These are phyloP conservation scores for Mortierella sp. DNA, from an alignment of 371 early-diverging fungal species.

Conservation along the genomic window DNA sequence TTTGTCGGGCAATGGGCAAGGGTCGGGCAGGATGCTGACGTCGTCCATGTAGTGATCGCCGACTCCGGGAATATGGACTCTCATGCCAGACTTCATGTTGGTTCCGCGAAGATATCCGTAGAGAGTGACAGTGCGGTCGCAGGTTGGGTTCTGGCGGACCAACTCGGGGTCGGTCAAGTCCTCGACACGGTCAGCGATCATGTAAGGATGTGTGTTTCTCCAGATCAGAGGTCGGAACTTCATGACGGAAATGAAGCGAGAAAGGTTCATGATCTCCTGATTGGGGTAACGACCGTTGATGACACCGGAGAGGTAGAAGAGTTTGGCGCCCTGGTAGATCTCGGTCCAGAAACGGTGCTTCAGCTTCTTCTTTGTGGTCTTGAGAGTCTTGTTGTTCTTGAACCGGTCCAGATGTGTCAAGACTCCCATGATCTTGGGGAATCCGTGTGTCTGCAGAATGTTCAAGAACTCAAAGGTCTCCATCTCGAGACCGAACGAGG, in stretches of 20 bases:
- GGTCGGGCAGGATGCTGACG: constrained; percentile 87
- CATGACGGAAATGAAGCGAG: constrained; percentile 97
- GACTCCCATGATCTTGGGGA: constrained; percentile 98
- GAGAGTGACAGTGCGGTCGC: constrained; percentile 92
- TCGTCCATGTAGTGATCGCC: constrained; percentile 89
- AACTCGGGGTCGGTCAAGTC: constrained; percentile 95
- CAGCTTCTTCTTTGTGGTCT: constrained; percentile 91
- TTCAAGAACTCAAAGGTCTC: constrained; percentile 99
- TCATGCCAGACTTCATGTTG: constrained; percentile 84
- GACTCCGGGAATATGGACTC: constrained; percentile 96
- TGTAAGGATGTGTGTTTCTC: constrained; percentile 96
- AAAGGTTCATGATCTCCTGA: constrained; percentile 92
- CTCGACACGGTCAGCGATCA: constrained; percentile 96
- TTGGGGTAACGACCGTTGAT: constrained; percentile 95
- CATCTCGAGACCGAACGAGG: constrained; percentile 99
- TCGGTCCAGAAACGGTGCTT: constrained; percentile 99
- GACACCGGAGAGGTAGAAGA: constrained; percentile 96
- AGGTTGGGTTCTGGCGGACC: constrained; percentile 83
- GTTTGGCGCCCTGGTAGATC: constrained; percentile 97
- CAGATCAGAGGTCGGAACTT: constrained; percentile 97
- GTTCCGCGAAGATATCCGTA: constrained; percentile 97
- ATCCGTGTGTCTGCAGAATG: constrained; percentile 97
- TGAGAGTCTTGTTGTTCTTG: constrained; percentile 90
- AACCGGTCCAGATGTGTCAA: constrained; percentile 96
- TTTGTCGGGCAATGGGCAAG: constrained; percentile 96